Evolutionary conservation across 805 yeast species (phyloP).

Genomic region (Yarrowia osloensis): DNA sequence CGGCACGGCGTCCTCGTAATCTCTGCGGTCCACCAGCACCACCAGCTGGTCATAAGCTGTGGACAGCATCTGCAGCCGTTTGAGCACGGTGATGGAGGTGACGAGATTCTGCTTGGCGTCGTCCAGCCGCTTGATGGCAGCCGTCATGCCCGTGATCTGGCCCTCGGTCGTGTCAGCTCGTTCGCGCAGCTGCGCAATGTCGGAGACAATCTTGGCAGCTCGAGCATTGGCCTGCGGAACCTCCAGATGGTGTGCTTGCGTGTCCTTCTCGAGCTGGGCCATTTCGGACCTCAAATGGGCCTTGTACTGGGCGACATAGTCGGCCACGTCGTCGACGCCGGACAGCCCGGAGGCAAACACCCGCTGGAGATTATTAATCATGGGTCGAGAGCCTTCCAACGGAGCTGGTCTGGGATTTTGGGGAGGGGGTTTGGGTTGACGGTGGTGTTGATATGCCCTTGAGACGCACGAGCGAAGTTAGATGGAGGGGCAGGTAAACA

Average conservation of each 20-base stretch:
- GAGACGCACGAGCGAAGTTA: not conserved
- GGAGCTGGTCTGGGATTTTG: not conserved
- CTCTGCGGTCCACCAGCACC: slow-evolving; percentile 49
- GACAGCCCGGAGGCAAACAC: slow-evolving; percentile 43
- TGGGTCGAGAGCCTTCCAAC: not conserved
- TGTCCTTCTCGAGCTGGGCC: slow-evolving; percentile 43
- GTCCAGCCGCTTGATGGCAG: slow-evolving; percentile 76
- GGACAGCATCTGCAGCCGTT: slow-evolving; percentile 82
- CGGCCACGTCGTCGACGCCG: slow-evolving; percentile 54
- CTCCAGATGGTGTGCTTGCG: slow-evolving; percentile 34
- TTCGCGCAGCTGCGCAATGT: slow-evolving; percentile 51
- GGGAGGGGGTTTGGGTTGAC: not conserved
- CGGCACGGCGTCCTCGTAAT: slow-evolving; percentile 57
- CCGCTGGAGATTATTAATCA: slow-evolving; percentile 24
- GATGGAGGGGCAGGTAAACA: not conserved
- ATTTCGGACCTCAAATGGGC: slow-evolving; percentile 46
- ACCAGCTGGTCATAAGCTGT: slow-evolving; percentile 68
- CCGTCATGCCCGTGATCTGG: slow-evolving; percentile 69
- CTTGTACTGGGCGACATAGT: slow-evolving; percentile 55
- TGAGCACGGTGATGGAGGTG: slow-evolving; percentile 78
- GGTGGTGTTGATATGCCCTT: not conserved
- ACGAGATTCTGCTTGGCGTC: slow-evolving; percentile 81
- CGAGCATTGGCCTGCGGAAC: slow-evolving; percentile 43
- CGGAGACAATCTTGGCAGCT: slow-evolving; percentile 43
- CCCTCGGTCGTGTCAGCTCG: slow-evolving; percentile 58